Evolutionary conservation across 148 eudicot genomes (phyloP), one percentile per base, ranked within the genome.

Genomic region (Talinum fruticosum): DNA sequence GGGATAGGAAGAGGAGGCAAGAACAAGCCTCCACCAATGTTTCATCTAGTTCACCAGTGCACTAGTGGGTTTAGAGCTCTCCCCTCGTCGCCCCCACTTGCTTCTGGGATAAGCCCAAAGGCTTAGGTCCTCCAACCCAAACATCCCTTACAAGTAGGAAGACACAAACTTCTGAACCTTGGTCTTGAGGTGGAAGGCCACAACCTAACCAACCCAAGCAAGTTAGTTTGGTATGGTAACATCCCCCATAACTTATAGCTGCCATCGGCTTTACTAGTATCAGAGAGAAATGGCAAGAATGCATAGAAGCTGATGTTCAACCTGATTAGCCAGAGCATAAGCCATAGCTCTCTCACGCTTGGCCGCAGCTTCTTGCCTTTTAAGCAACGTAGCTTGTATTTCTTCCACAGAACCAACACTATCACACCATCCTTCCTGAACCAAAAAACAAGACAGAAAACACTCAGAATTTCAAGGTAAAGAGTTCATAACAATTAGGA

Each of bases 301-400:
- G 16, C 8, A 33, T 61, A 47, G 29, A 10, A 33, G 4, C 41
- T 37, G 66, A n/a, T 26, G 54, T 57, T 38, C 38, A 87, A 93
- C 99, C 97, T 96, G 99, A 82, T 96, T 89, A 81, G 99, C 95
- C 78, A 96, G 79, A 68, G 99, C 99, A 88, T 96, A 96, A 36
- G 99, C 99, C 99, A 96, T 96, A 35, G 99, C 99, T 82, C 99
- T 96, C 86, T 96, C 99, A 54, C 99, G 99, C 85, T 96, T 96
- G 47, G 95, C 99, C 34, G 99, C 99, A n/a, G 99, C 99, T 78
- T 96, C 99, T 83, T 96, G 92, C 84, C 99, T 93, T 87, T 91
- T 96, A 59, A 93, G 81, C 86, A 96, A 88, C 86, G 93, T 96
- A 44, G 95, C 84, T 78, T 96, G 99, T 77, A 96, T 93, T 74